Evolutionary conservation across 2,329 filamentous ascomycete species (phyloP).

Genomic region (Penicillium griseofulvum): DNA sequence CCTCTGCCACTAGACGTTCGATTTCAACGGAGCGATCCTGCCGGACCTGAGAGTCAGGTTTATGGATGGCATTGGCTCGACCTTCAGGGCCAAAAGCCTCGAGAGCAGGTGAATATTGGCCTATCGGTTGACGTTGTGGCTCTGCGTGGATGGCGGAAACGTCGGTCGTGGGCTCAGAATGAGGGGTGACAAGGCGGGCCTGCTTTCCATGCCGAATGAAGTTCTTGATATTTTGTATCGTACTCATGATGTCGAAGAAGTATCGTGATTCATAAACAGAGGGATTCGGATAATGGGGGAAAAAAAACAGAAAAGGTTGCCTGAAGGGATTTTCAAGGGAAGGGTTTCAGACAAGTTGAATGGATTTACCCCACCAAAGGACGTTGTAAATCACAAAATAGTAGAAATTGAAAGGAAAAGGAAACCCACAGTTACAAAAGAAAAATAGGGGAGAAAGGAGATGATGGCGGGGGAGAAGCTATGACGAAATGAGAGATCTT

Average conservation of each 20-base stretch:
- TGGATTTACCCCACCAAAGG: neutral
- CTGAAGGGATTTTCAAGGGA: constrained; percentile 1
- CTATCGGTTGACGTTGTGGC: constrained; percentile 55
- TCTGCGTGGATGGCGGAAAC: constrained; percentile 64
- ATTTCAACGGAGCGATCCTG: constrained; percentile 61
- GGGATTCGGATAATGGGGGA: neutral
- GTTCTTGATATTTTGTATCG: constrained; percentile 95
- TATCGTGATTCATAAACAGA: constrained; percentile 8
- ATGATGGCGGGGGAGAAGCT: constrained; percentile 8
- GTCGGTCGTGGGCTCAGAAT: constrained; percentile 61
- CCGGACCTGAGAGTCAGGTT: constrained; percentile 60
- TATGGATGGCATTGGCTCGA: constrained; percentile 64
- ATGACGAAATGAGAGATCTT: constrained; percentile 8
- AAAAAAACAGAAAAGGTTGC: neutral
- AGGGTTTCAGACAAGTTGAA: neutral
- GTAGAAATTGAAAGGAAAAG: neutral
- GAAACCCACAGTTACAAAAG: neutral
- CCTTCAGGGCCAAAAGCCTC: constrained; percentile 59
- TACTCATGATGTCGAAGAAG: constrained; percentile 51
- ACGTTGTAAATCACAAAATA: neutral
- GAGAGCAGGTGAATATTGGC: constrained; percentile 51
- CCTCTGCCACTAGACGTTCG: constrained; percentile 84
- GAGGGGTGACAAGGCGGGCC: constrained; percentile 66
- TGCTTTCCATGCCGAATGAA: constrained; percentile 98
- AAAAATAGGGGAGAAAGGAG: constrained; percentile 8